Percentiles rank a stretch among this genome's conserved stretches.
Evolutionary conservation across 352 stramenopile species (phyloP).

Genomic region (Pythium coloratum): DNA sequence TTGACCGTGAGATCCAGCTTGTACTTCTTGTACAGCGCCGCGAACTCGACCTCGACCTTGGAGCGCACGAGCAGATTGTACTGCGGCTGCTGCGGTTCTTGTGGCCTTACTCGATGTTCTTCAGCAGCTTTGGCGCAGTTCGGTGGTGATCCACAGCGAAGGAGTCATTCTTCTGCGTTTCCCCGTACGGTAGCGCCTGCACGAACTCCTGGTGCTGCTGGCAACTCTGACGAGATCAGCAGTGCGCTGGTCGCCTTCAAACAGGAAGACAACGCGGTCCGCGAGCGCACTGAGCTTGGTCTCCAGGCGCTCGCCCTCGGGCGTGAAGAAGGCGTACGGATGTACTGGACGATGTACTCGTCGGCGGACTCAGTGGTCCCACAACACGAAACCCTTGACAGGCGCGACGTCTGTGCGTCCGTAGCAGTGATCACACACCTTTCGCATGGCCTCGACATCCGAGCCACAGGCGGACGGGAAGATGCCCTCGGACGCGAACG

Average conservation of each 20-base stretch:
- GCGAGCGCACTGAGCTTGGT: constrained; percentile 32
- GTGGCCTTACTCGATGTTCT: constrained; percentile 60
- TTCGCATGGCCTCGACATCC: constrained; percentile 25
- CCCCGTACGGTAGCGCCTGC: constrained; percentile 71
- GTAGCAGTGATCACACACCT: neutral
- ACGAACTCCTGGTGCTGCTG: constrained; percentile 55
- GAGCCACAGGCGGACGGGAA: constrained; percentile 18
- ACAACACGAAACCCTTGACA: neutral
- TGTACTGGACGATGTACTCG: constrained; percentile 52
- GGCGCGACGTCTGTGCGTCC: too few relatives aligned
- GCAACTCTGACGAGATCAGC: constrained; percentile 64
- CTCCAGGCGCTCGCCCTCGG: constrained; percentile 42
- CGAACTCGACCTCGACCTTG: too few relatives aligned
- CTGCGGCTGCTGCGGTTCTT: constrained; percentile 49
- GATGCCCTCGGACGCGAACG: constrained; percentile 14
- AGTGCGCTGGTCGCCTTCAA: constrained; percentile 66
- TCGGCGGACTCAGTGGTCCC: constrained; percentile 35
- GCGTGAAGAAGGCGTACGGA: constrained; percentile 56
- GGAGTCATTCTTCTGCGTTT: constrained; percentile 78
- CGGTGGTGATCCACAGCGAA: constrained; percentile 45
- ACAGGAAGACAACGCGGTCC: constrained; percentile 62
- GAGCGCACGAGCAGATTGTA: too few relatives aligned
- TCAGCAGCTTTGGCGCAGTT: constrained; percentile 43
- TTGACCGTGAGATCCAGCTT: too few relatives aligned
- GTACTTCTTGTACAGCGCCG: too few relatives aligned